These are phyloP conservation scores for Ophiosphaerella narmari DNA, from an alignment of 2,329 filamentous ascomycete species.

Conservation along the genomic window DNA sequence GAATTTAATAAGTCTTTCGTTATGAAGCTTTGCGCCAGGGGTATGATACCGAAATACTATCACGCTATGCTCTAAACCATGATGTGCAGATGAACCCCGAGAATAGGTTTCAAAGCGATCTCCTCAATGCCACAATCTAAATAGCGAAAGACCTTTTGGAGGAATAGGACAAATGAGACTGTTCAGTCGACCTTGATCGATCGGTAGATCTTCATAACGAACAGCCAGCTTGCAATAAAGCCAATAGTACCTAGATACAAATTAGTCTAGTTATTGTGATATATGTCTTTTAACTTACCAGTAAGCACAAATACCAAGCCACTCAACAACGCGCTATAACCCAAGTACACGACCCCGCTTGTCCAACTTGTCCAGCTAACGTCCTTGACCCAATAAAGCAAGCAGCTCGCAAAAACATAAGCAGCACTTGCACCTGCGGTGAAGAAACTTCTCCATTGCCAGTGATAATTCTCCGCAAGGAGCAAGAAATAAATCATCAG, in stretches of 20 bases:
- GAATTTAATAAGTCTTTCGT: no score
- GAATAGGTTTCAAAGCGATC: no score
- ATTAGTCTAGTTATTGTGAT: constrained; percentile 11
- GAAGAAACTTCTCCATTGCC: constrained; percentile 96
- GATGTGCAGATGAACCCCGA: no score
- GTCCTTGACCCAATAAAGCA: constrained; percentile 89
- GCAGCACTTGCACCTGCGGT: constrained; percentile 87
- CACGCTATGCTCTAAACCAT: no score
- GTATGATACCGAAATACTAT: no score
- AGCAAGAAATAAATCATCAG: constrained; percentile 96
- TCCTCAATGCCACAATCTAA: no score
- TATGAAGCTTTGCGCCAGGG: no score
- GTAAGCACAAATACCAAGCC: constrained; percentile 93
- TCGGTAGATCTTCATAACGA: constrained; percentile 89
- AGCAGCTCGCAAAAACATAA: constrained; percentile 89
- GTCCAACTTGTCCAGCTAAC: constrained; percentile 83
- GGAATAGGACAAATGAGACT: not conserved
- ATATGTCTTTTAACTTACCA: constrained; percentile 62
- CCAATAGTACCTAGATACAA: constrained; percentile 78
- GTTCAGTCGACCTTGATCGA: constrained; percentile 96
- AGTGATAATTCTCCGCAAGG: constrained; percentile 96
- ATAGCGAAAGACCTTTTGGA: no score
- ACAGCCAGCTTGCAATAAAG: constrained; percentile 93
- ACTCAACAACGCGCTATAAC: constrained; percentile 87
- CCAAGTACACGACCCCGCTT: constrained; percentile 87